Evolutionary conservation across 441 rosid species (phyloP).

Genomic region (Populus tomentosa): DNA sequence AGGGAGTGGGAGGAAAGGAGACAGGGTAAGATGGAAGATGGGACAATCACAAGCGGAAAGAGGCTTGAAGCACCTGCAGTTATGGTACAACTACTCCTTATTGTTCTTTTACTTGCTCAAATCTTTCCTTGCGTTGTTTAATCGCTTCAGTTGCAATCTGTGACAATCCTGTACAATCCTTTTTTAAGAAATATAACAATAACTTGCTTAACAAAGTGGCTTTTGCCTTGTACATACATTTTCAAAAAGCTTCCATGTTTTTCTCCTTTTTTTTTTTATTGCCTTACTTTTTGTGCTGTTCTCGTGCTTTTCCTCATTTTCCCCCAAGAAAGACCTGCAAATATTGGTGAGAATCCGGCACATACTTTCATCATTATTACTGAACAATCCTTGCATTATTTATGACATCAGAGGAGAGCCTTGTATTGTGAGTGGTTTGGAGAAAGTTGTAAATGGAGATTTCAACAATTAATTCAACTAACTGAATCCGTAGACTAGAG

Average conservation of each 20-base stretch:
- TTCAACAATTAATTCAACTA: background rate
- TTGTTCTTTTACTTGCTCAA: background rate
- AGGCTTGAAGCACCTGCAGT: conserved; percentile 32
- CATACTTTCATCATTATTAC: background rate
- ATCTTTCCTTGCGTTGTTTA: background rate
- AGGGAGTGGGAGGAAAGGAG: conserved; percentile 4
- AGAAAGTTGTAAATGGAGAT: background rate
- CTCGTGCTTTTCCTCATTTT: background rate
- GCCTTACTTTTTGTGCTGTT: background rate
- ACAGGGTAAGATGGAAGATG: conserved; percentile 44
- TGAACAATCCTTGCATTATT: background rate
- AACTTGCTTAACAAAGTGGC: background rate
- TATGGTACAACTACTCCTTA: conserved; percentile 26
- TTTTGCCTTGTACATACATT: background rate
- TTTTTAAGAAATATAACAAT: background rate
- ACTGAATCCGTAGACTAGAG: background rate
- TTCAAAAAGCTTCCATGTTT: background rate
- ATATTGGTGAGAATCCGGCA: background rate
- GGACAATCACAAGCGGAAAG: conserved; percentile 29
- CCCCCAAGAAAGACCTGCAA: background rate
- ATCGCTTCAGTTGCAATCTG: background rate
- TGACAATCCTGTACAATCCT: background rate
- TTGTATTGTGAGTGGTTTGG: background rate
- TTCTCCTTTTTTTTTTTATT: background rate
- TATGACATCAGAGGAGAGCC: background rate